A percentile compares a stretch with the other conserved stretches of the same genome.
phyloP scores from a whole-genome alignment of 2,329 filamentous ascomycete species.

The Ustilaginoidea virens region DNA sequence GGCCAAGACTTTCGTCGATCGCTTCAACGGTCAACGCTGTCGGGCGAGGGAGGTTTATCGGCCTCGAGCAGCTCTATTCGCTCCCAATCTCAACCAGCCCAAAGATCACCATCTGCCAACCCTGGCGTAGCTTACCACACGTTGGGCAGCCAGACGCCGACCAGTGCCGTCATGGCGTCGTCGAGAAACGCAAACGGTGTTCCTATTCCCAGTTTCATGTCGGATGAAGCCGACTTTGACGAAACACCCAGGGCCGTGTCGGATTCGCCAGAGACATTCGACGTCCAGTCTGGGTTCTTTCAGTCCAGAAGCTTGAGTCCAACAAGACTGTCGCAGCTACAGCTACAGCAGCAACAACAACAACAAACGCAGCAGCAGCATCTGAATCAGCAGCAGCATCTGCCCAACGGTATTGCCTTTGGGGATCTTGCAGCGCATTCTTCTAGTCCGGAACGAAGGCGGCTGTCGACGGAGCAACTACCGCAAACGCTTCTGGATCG shows the following conservation, averaged over 20 bases:
- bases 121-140: conserved; percentile 9
- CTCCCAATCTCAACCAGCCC: conserved; percentile 52
- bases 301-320: conserved; percentile 14
- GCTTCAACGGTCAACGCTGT: conserved; percentile 35
- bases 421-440: conserved; percentile 27
- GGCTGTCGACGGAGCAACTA: conserved; percentile 37
- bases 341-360: conserved; percentile 8
- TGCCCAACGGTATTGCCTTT: conserved; percentile 27
- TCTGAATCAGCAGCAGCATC: conserved; percentile 9
- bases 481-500: conserved; percentile 38
- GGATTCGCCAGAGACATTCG: conserved; percentile 33
- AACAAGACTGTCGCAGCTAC: conserved; percentile 5
- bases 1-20: conserved; percentile 40
- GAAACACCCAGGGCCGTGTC: conserved; percentile 24
- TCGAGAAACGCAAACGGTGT: conserved; percentile 31
- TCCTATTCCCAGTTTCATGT: conserved; percentile 37
- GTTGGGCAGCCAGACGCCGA: conserved; percentile 18
- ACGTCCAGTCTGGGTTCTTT: conserved; percentile 18
- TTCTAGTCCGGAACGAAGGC: conserved; percentile 23
- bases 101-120: conserved; percentile 24
- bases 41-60: conserved; percentile 30
- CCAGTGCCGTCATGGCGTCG: conserved; percentile 19
- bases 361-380: conserved; percentile 6
- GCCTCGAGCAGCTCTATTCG: conserved; percentile 39
- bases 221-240: conserved; percentile 37